Evolutionary conservation across 2,329 filamentous ascomycete species (phyloP).

Genomic region (Trichoderma gracile): DNA sequence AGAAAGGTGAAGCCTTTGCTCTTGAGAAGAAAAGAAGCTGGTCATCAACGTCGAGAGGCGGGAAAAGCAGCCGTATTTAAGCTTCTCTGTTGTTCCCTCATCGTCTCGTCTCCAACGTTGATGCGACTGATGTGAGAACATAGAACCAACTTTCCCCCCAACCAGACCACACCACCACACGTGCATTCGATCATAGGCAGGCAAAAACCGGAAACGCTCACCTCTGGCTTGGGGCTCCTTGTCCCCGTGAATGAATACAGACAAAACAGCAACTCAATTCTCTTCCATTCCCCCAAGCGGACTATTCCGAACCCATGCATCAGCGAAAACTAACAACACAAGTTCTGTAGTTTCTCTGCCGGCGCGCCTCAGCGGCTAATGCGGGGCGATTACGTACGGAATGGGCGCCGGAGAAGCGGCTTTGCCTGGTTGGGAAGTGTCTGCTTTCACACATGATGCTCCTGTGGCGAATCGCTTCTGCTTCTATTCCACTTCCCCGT

Average conservation of each 20-base stretch:
- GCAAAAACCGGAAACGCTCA: conserved; percentile 9
- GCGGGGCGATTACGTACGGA: conserved; percentile 26
- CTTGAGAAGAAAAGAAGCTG: conserved; percentile 1
- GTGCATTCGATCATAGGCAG: conserved; percentile 17
- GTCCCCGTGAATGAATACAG: neutral
- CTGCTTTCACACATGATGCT: neutral
- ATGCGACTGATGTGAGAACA: neutral
- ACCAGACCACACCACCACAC: conserved; percentile 12
- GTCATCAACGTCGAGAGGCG: neutral
- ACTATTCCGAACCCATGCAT: conserved; percentile 23
- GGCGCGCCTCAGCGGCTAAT: conserved; percentile 18
- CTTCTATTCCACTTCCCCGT: neutral
- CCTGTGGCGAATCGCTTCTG: conserved; percentile 2
- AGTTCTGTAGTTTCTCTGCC: neutral
- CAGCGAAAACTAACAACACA: neutral
- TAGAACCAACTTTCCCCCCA: neutral
- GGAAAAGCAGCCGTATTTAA: conserved; percentile 18
- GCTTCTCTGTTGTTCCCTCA: neutral
- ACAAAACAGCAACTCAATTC: neutral
- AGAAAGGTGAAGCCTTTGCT: conserved; percentile 3
- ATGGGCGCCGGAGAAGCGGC: conserved; percentile 1
- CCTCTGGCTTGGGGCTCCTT: neutral
- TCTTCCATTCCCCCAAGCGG: neutral
- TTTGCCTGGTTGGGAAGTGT: neutral
- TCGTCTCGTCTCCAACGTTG: neutral